Evolutionary conservation across 2,329 filamentous ascomycete species (phyloP).

Genomic region (Decorospora gaudefroyi): DNA sequence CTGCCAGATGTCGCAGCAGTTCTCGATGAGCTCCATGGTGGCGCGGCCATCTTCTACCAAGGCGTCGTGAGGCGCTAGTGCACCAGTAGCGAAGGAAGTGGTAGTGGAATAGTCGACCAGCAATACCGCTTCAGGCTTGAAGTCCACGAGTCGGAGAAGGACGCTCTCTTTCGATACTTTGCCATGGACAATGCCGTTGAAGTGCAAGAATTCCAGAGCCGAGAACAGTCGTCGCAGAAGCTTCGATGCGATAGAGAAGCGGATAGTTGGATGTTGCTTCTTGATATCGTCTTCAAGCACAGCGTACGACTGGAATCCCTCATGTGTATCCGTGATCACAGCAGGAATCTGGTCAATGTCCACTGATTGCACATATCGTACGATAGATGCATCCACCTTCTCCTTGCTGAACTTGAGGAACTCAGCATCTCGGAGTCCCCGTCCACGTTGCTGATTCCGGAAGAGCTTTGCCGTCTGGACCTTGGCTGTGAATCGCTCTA

Average conservation of each 20-base stretch:
- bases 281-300: conserved; percentile 8
- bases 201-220: conserved; percentile 22
- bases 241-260: conserved; percentile 19
- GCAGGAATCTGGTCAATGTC: conserved; percentile 16
- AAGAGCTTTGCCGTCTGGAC: conserved; percentile 21
- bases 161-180: conserved; percentile 14
- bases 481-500: conserved; percentile 20
- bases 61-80: conserved; percentile 6
- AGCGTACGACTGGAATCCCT: conserved; percentile 16
- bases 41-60: conserved; percentile 15
- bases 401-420: conserved; percentile 18
- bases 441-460: background rate
- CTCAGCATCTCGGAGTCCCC: conserved; percentile 14
- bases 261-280: conserved; percentile 15
- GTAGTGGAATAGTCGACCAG: conserved; percentile 22
- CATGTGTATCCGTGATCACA: conserved; percentile 21
- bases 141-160: conserved; percentile 14
- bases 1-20: conserved; percentile 27
- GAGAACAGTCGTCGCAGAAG: conserved; percentile 22
- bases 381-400: conserved; percentile 15
- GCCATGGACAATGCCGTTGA: conserved; percentile 19
- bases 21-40: conserved; percentile 20
- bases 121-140: conserved; percentile 8
- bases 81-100: background rate
- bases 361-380: conserved; percentile 14